phyloP scores from a whole-genome alignment of 805 yeast genomes.

The Debaryomyces castellii region DNA sequence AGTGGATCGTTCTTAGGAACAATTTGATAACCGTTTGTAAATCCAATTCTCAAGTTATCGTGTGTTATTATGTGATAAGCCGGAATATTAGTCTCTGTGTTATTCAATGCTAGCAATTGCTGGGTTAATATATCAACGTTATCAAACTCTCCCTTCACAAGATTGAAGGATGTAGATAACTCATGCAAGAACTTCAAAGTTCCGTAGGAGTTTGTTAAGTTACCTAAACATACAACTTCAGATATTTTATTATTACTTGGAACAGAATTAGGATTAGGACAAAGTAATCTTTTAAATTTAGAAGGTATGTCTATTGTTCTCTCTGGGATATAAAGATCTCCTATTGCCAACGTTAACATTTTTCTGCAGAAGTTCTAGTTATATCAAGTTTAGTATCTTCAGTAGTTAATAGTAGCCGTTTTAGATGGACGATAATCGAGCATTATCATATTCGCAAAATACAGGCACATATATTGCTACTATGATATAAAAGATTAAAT shows the following conservation, averaged over 20 bases:
- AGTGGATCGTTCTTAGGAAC: conserved; percentile 88
- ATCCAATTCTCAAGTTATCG: conserved; percentile 77
- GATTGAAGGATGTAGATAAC: conserved; percentile 68
- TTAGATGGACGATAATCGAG: not conserved
- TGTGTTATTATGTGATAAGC: conserved; percentile 61
- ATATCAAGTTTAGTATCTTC: not conserved
- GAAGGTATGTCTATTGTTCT: conserved; percentile 63
- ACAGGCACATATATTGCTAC: conserved; percentile 1
- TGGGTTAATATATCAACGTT: conserved; percentile 38
- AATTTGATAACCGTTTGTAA: conserved; percentile 79
- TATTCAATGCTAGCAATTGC: conserved; percentile 22
- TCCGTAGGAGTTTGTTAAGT: conserved; percentile 65
- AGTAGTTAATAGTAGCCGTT: not conserved
- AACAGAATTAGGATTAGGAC: conserved; percentile 52
- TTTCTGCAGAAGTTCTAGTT: not conserved
- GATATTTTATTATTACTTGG: conserved; percentile 64
- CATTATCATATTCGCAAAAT: not conserved
- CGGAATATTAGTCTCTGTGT: conserved; percentile 43
- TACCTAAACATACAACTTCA: conserved; percentile 84
- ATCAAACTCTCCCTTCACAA: conserved; percentile 85
- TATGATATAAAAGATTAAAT: not conserved
- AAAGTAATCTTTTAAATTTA: conserved; percentile 71
- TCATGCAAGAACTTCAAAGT: conserved; percentile 64
- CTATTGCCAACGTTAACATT: conserved; percentile 65
- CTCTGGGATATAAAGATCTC: conserved; percentile 89